These are phyloP conservation scores for Salvia splendens DNA, from an alignment of 257 asterid species.

Conservation along the genomic window DNA sequence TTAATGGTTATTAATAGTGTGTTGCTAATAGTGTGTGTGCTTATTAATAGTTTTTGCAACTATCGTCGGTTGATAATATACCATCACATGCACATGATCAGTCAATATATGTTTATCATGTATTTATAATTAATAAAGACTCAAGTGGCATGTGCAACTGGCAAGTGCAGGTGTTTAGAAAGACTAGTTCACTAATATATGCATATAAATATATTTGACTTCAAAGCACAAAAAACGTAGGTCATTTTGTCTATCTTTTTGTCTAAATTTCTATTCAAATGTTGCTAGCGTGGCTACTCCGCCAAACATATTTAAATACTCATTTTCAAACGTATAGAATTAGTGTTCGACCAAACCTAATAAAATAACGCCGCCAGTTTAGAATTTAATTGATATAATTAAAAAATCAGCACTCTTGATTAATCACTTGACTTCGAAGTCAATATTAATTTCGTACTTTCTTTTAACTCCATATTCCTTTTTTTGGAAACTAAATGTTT, in stretches of 20 bases:
- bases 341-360: slow-evolving; percentile 2
- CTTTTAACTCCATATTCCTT: not conserved
- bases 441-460: not conserved
- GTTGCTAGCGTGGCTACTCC: not conserved
- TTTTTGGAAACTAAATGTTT: not conserved
- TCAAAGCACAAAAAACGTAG: not conserved
- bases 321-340: not conserved
- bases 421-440: not conserved
- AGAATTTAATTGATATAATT: not conserved
- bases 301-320: slow-evolving; percentile 5
- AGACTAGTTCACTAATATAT: too few species aligned
- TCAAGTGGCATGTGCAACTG: not conserved
- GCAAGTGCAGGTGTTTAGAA: not conserved
- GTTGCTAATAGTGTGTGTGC: not conserved
- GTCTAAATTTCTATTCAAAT: not conserved
- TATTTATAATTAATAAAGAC: not conserved
- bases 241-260: not conserved
- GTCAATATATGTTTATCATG: not conserved
- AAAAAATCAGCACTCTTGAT: not conserved
- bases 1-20: too few species aligned
- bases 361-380: slow-evolving; percentile 19
- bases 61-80: not conserved
- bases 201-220: not conserved
- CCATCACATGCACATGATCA: not conserved
- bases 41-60: not conserved